These are phyloP conservation scores for Corylus avellana DNA, from an alignment of 306 rosid genomes.

Conservation along the genomic window DNA sequence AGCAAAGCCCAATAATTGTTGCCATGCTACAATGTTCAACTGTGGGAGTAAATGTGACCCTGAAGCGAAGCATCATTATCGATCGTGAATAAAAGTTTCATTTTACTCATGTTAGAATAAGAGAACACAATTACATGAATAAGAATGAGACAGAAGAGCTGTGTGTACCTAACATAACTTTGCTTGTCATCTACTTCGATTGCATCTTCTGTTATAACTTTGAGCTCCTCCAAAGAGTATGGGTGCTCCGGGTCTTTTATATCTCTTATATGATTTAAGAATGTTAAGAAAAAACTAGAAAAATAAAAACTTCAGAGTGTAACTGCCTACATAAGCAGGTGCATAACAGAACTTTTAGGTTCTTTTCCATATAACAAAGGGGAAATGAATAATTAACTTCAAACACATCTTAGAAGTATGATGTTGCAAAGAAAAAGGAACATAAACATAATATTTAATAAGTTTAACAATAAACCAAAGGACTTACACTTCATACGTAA, in stretches of 20 bases:
- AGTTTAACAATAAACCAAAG: background rate
- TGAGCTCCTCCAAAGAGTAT: conserved; percentile 92
- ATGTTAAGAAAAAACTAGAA: conserved; percentile 42
- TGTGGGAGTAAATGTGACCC: conserved; percentile 93
- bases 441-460: background rate
- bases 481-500: background rate
- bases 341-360: background rate
- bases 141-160: background rate
- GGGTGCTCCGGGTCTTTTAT: conserved; percentile 94
- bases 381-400: background rate
- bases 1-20: conserved; percentile 86
- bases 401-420: background rate
- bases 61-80: conserved; percentile 34
- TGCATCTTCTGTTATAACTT: conserved; percentile 87
- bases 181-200: conserved; percentile 70
- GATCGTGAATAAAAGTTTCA: background rate
- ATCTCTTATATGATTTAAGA: conserved; percentile 84
- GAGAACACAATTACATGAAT: background rate
- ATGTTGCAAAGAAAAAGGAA: background rate
- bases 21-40: conserved; percentile 99
- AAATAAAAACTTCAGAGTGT: background rate
- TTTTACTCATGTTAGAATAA: background rate
- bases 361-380: background rate
- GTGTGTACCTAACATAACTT: conserved; percentile 72
- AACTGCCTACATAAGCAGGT: background rate